Evolutionary conservation across 139 green algal species (phyloP).

Genomic region (Haematococcus lacustris): DNA sequence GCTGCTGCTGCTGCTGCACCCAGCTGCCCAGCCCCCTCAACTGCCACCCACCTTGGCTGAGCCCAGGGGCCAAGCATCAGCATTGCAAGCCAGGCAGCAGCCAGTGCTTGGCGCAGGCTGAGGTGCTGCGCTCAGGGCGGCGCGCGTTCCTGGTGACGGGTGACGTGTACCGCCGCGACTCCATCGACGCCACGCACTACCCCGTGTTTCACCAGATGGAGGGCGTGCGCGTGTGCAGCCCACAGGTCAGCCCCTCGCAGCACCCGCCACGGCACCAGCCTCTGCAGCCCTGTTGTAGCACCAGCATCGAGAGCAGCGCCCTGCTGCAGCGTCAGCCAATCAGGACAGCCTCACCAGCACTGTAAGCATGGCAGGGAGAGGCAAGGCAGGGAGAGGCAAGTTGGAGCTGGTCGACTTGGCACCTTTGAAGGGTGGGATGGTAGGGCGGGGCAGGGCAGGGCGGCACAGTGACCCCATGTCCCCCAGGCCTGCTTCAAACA

Average conservation of each 20-base stretch:
- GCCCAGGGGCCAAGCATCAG: not conserved
- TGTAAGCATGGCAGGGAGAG: not conserved
- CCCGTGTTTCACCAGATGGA: conserved; percentile 99
- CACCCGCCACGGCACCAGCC: conserved; percentile 2
- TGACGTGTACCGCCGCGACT: conserved; percentile 95
- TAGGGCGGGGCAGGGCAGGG: not conserved
- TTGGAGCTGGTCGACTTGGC: no score
- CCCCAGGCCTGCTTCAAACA: no score
- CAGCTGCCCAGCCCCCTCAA: not conserved
- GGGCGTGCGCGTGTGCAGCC: conserved; percentile 72
- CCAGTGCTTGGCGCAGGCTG: conserved; percentile 26
- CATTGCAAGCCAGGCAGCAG: not conserved
- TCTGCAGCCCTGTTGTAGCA: not conserved
- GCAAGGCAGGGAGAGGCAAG: not conserved
- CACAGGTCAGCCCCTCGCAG: conserved; percentile 14
- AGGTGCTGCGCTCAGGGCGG: conserved; percentile 76
- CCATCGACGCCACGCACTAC: conserved; percentile 98
- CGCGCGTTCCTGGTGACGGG: conserved; percentile 87
- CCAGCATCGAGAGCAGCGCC: not conserved
- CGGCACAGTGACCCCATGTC: no score
- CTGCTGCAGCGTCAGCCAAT: not conserved
- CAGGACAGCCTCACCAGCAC: not conserved
- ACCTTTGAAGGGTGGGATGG: not conserved
- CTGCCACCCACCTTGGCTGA: not conserved
- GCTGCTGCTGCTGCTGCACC: no score